Evolutionary conservation across 2,329 filamentous ascomycete genomes (phyloP).

Genomic region (Ascochyta clinopodiicola): DNA sequence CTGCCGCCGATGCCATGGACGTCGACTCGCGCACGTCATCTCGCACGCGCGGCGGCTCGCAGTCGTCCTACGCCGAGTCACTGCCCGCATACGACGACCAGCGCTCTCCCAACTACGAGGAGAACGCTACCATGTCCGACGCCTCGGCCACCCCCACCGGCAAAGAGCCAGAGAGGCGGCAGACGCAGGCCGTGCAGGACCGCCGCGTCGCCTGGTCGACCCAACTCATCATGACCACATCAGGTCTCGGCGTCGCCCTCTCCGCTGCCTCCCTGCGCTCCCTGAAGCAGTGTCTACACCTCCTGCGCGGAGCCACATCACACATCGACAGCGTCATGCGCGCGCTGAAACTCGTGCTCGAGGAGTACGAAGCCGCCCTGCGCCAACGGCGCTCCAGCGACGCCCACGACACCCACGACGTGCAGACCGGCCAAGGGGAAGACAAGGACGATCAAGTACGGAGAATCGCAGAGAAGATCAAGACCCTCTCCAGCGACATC

Average conservation of each 20-base stretch:
- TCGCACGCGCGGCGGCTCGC: constrained; percentile 61
- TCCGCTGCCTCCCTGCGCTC: constrained; percentile 85
- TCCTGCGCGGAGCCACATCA: constrained; percentile 81
- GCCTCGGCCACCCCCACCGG: constrained; percentile 30
- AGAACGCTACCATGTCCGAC: constrained; percentile 51
- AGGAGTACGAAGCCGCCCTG: constrained; percentile 73
- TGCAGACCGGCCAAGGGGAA: constrained; percentile 23
- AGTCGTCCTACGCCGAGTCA: constrained; percentile 73
- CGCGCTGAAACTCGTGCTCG: constrained; percentile 75
- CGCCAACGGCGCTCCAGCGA: constrained; percentile 37
- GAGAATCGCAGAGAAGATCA: constrained; percentile 77
- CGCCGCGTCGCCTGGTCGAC: constrained; percentile 72
- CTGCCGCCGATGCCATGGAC: constrained; percentile 52
- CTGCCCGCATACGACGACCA: constrained; percentile 85
- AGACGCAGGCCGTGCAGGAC: constrained; percentile 37
- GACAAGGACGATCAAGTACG: constrained; percentile 54
- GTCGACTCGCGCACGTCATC: constrained; percentile 52
- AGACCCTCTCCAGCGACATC: constrained; percentile 62
- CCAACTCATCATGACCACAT: constrained; percentile 86
- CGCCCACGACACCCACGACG: constrained; percentile 19
- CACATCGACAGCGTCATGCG: constrained; percentile 78
- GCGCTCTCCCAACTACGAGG: constrained; percentile 76
- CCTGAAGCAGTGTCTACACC: constrained; percentile 81
- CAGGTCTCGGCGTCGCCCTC: constrained; percentile 88
- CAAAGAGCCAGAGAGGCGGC: constrained; percentile 24